These are phyloP conservation scores for Tillandsia fasciculata DNA, from an alignment of 176 grass and related monocot species.

Conservation along the genomic window DNA sequence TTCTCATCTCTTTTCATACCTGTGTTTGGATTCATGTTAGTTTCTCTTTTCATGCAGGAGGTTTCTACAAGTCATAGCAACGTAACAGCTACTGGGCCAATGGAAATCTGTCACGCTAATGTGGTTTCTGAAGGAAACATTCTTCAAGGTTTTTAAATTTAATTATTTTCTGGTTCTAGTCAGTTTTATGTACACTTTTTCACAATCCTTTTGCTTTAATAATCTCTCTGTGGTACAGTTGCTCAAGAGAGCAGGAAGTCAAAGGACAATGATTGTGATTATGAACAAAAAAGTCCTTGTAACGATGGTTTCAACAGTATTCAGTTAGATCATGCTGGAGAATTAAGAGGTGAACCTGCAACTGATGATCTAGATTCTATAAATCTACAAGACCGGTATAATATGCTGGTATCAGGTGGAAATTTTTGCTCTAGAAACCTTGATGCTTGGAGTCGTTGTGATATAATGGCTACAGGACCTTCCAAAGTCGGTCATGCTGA, in stretches of 20 bases:
- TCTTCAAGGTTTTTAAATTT: conserved; percentile 12
- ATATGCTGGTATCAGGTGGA: conserved; percentile 22
- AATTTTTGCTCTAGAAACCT: conserved; percentile 12
- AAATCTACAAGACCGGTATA: conserved; percentile 29
- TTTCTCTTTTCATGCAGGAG: conserved; percentile 29
- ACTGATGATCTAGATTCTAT: conserved; percentile 37
- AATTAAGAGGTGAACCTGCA: conserved; percentile 1
- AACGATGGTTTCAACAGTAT: conserved; percentile 6
- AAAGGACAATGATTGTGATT: conserved; percentile 14
- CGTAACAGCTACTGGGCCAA: conserved; percentile 3
- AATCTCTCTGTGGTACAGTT: neutral
- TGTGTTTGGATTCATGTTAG: neutral
- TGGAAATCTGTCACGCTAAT: conserved; percentile 13
- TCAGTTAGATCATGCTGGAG: conserved; percentile 1
- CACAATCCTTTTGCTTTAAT: neutral
- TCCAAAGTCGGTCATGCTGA: conserved; percentile 11
- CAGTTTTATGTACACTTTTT: conserved; percentile 8
- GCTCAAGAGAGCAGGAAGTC: neutral
- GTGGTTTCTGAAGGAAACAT: conserved; percentile 7
- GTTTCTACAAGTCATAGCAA: conserved; percentile 17
- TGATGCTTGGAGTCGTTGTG: neutral
- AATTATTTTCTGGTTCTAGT: conserved; percentile 1
- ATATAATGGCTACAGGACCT: conserved; percentile 6
- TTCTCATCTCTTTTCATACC: neutral
- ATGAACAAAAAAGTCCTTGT: conserved; percentile 2